Percentiles rank a stretch among this genome's conserved stretches.
These are phyloP conservation scores for Microdochium paspali DNA, from an alignment of 2,329 filamentous ascomycete species.

Conservation along the genomic window DNA sequence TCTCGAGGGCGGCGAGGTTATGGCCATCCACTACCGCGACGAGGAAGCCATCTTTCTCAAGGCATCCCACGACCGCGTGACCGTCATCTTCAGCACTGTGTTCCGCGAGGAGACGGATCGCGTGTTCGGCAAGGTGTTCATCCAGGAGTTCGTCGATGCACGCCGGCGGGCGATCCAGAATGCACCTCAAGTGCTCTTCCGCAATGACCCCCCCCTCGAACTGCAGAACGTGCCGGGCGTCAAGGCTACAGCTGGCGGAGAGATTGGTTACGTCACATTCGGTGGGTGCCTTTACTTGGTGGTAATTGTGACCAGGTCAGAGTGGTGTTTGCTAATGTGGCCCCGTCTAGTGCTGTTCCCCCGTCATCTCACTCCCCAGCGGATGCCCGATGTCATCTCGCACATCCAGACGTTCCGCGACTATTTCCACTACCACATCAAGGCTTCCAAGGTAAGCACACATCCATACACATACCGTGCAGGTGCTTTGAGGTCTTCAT, in stretches of 20 bases:
- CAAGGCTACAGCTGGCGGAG: conserved; percentile 62
- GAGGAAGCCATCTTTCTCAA: conserved; percentile 99
- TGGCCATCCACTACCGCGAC: conserved; percentile 96
- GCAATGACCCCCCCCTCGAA: conserved; percentile 88
- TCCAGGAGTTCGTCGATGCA: conserved; percentile 98
- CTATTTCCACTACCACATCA: conserved; percentile 99
- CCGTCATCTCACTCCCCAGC: conserved; percentile 81
- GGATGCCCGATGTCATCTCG: conserved; percentile 90
- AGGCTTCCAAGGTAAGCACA: conserved; percentile 72
- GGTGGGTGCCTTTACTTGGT: too few species aligned
- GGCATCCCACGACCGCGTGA: conserved; percentile 92
- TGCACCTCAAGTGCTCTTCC: conserved; percentile 92
- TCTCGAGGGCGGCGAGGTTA: conserved; percentile 81
- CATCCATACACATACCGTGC: neutral
- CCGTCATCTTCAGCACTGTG: conserved; percentile 96
- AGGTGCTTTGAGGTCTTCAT: neutral
- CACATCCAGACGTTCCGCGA: conserved; percentile 99
- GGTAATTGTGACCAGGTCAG: too few species aligned
- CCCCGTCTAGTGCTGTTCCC: conserved; percentile 77
- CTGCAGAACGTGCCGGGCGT: conserved; percentile 82
- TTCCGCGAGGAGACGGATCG: conserved; percentile 97
- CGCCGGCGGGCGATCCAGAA: conserved; percentile 93
- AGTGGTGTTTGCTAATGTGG: too few species aligned
- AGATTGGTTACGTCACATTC: conserved; percentile 97
- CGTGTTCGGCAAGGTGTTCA: conserved; percentile 95